Base-by-base conservation (phyloP, 352 stramenopile genomes). In the Phytophthora macrochlamydospora region DNA sequence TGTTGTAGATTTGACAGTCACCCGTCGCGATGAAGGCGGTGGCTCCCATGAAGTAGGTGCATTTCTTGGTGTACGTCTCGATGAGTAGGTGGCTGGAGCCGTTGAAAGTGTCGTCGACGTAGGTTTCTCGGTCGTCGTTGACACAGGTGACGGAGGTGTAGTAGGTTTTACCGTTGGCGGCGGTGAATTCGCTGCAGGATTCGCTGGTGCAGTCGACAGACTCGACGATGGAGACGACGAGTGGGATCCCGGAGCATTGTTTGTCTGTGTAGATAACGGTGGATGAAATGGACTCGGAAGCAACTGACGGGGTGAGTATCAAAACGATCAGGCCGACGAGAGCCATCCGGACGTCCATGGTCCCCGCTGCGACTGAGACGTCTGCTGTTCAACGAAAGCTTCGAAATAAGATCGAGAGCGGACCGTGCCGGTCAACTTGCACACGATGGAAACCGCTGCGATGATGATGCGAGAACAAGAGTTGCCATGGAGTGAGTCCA, bases 241-340 rank as follows among this genome's bases (percentile, higher is more conserved):
- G 12, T 1, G 65, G 65, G 52, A 53, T 69, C 28, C 59, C 65
- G 12, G 65, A 69, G 44, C 65, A 73, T 18, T 60, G 42, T 6
- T 18, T 46, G 33, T 51, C 54, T 11, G 31, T n/a, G 50, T 73
- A 69, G 13, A 65, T 54, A 32, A 62, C 31, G 51, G 50, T 54
- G 11, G 46, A 44, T 5, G 49, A 9, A 18, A 73, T 59, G 18
- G 43, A 58, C 30, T 62, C 49, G 5, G 49, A 48, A 37, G 43
- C 13, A 29, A 37, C 33, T 12, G 31, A 44, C 32, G 28, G 24
- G 54, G 48, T 57, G 54, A 24, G 18, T 24, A 24, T 24, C 18
- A 24, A 24, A 24, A 24, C 54, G 58, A 69, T 65, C 54, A 69
- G 3, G 48, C 31, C 43, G 31, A 73, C 18, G 18, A 24, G 18